Percentiles rank a stretch among this genome's conserved stretches.
These are phyloP conservation scores for Aspergillus udagawae DNA, from an alignment of 2,329 filamentous ascomycete species.

Conservation along the genomic window DNA sequence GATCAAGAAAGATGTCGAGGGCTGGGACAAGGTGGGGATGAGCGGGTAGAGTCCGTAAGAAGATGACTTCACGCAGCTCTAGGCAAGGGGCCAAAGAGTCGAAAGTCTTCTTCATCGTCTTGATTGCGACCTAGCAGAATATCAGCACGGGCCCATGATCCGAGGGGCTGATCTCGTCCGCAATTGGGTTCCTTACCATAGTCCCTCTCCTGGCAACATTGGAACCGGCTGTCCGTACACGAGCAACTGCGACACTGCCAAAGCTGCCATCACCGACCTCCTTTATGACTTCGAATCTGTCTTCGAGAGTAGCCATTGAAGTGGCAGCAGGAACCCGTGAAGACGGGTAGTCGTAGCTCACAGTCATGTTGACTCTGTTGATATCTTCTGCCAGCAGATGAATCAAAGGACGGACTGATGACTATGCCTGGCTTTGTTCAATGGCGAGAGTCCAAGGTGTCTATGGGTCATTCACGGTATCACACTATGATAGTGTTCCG, in stretches of 20 bases:
- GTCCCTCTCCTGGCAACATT: slow-evolving; percentile 85
- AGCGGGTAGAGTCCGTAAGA: slow-evolving; percentile 79
- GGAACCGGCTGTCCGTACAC: slow-evolving; percentile 85
- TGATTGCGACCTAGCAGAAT: slow-evolving; percentile 78
- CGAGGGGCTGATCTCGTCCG: not conserved
- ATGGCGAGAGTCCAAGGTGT: not conserved
- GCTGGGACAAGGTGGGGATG: slow-evolving; percentile 95
- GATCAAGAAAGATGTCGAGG: slow-evolving; percentile 96
- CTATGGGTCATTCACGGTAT: not conserved
- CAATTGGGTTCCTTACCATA: slow-evolving; percentile 61
- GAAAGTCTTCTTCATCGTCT: slow-evolving; percentile 99
- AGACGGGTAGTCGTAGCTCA: slow-evolving; percentile 68
- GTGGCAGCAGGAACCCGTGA: slow-evolving; percentile 53
- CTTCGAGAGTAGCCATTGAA: slow-evolving; percentile 64
- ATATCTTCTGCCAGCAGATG: slow-evolving; percentile 41
- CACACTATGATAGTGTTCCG: slow-evolving; percentile 3
- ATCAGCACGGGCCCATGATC: slow-evolving; percentile 8
- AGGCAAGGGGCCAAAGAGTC: slow-evolving; percentile 86
- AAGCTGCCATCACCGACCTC: slow-evolving; percentile 99
- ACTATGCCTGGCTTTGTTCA: slow-evolving; percentile 8
- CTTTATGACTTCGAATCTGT: slow-evolving; percentile 94
- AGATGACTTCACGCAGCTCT: slow-evolving; percentile 94
- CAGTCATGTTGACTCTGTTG: slow-evolving; percentile 61
- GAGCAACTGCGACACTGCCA: slow-evolving; percentile 86
- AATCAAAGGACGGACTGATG: slow-evolving; percentile 22